Evolutionary conservation across 1,284 basidiomycete genomes (phyloP).

Genomic region (Ganoderma leucocontextum): DNA sequence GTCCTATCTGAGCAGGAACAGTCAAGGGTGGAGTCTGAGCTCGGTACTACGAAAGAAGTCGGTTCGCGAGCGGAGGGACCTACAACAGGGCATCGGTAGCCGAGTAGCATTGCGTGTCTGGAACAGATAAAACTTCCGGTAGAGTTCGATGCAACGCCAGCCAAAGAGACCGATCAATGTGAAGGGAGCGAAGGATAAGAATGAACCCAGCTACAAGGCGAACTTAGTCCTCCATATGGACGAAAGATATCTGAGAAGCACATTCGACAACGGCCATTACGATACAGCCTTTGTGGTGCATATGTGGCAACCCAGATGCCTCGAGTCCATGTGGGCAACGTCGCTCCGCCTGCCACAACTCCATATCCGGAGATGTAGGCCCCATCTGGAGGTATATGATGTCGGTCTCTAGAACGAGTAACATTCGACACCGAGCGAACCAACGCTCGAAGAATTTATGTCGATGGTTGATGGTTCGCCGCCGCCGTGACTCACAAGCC

Average conservation of each 20-base stretch:
- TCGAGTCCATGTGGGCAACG: neutral
- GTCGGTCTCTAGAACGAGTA: neutral
- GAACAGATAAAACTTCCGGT: neutral
- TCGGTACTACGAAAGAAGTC: neutral
- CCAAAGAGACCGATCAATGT: neutral
- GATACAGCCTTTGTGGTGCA: neutral
- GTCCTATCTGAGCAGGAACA: neutral
- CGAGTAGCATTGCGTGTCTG: neutral
- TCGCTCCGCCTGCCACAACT: neutral
- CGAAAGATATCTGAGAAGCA: neutral
- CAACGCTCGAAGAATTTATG: neutral
- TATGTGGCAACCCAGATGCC: neutral
- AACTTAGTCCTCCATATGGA: neutral
- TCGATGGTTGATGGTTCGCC: constrained; percentile 1
- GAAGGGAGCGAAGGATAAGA: neutral
- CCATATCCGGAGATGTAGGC: neutral
- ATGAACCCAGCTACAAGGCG: neutral
- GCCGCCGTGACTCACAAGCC: neutral
- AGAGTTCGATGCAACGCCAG: too few relatives aligned
- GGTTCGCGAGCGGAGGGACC: neutral
- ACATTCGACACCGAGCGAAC: neutral
- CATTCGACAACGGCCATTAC: neutral
- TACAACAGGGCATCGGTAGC: neutral
- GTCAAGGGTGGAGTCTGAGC: neutral
- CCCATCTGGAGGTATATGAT: neutral